Percentiles rank a stretch among this genome's conserved stretches.
Conservation (phyloP, 306 rosid species). For the Glycine soja region DNA sequence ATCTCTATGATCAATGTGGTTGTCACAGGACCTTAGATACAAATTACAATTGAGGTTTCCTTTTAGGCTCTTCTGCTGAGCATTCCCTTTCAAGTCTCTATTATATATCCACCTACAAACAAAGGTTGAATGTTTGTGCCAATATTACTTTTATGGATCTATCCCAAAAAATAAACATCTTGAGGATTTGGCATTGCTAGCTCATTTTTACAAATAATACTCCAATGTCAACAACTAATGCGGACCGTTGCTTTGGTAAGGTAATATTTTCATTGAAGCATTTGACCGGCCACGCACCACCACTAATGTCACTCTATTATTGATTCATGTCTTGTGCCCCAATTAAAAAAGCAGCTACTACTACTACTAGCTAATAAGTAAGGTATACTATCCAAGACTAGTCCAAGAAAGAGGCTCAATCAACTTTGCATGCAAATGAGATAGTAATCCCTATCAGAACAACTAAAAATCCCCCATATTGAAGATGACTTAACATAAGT, state of each 20-base stretch:
- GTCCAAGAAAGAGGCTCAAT: slow-evolving; percentile 20
- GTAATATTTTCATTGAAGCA: slow-evolving; percentile 37
- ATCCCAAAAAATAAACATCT: not conserved
- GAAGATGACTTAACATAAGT: slow-evolving; percentile 54
- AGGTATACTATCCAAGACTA: slow-evolving; percentile 33
- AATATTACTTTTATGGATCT: not conserved
- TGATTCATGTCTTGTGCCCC: not conserved
- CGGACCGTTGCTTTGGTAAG: slow-evolving; percentile 19
- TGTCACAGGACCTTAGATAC: not conserved
- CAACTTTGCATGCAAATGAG: slow-evolving; percentile 17
- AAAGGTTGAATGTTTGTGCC: slow-evolving; percentile 21
- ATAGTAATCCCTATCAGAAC: slow-evolving; percentile 18
- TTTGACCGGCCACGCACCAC: slow-evolving; percentile 36
- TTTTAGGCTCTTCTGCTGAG: slow-evolving; percentile 41
- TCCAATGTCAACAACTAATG: not conserved
- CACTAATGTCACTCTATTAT: slow-evolving; percentile 28
- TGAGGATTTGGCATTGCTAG: not conserved
- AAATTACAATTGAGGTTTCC: slow-evolving; percentile 36
- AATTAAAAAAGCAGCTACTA: not conserved
- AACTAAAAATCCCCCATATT: slow-evolving; percentile 1
- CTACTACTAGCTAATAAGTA: not conserved
- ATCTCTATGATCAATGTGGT: slow-evolving; percentile 25
- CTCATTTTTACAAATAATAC: not conserved
- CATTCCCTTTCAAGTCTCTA: slow-evolving; percentile 44
- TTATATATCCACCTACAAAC: not conserved